Evolutionary conservation across 768 basidiomycete species (phyloP), one percentile per base, ranked within the genome.

Genomic region (Suillus brevipes): DNA sequence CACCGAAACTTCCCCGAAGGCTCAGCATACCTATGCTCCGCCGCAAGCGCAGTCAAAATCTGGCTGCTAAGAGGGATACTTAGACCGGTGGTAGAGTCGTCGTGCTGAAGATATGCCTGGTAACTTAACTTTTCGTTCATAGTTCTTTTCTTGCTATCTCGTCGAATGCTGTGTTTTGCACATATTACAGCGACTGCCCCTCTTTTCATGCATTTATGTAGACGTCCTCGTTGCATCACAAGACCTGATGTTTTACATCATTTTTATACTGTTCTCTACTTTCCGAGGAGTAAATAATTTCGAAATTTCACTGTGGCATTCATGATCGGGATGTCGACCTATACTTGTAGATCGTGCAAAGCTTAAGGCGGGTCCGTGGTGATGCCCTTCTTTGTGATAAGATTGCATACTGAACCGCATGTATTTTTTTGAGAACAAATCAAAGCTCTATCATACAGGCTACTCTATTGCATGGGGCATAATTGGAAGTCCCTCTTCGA

Each of bases 21-120:
- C 64, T 75, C 36, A 75, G 75, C 52, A 75, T 77, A 25, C 74
- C 72, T 0, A 65, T 74, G 62, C 61, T 75, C 47, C 68, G 74
- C 20, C 74, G 75, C 31, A 77, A 73, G 61, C 71, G 72, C n/a
- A 65, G 69, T 64, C 53, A 31, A 34, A 55, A 18, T 52, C 25
- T 52, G 50, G 28, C 25, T 34, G 20, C 31, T 34, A 25, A 28
- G 18, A 18, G 18, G 38, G 57, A 28, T 59, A 25, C 38, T 28
- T 59, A 40, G 25, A 28, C 38, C 16, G 9, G 37, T 18, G 16
- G 37, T 2, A 5, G 25, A 18, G 37, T 3, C 2, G 16, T 16
- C 13, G 25, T 20, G 28, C 8, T 9, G 16, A 14, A 38, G 16
- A 40, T 37, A 23, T 16, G 7, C 4, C 8, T 37, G 36, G 13